Percentiles rank a stretch among this genome's conserved stretches.
Conservation (phyloP, 345 rosid species). For the Gossypium thurberi region DNA sequence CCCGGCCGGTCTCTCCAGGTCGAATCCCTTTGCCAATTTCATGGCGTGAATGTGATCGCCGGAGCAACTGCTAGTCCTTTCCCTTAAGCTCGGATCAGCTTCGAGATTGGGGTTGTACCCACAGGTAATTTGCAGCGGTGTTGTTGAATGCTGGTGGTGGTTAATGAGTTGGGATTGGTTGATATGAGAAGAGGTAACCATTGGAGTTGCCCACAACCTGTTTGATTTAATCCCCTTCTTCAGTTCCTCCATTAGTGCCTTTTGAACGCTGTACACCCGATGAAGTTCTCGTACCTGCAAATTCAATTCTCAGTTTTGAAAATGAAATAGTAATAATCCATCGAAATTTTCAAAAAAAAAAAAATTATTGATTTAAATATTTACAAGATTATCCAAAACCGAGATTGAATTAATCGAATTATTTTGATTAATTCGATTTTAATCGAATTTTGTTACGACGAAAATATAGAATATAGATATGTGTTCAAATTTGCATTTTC, state of each 20-base stretch:
- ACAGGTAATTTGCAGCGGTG: slow-evolving; percentile 12
- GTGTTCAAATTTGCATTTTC: not conserved
- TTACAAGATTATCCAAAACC: no score
- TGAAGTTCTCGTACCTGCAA: slow-evolving; percentile 82
- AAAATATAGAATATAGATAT: no score
- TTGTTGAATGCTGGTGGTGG: slow-evolving; percentile 11
- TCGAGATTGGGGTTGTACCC: slow-evolving; percentile 13
- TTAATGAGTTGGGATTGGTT: slow-evolving; percentile 18
- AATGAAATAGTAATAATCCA: no score
- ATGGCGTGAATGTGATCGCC: slow-evolving; percentile 20
- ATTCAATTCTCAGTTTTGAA: not conserved
- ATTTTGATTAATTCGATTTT: no score
- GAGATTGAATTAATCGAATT: no score
- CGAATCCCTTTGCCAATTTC: slow-evolving; percentile 28
- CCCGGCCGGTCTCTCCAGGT: slow-evolving; percentile 36
- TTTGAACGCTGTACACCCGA: slow-evolving; percentile 62
- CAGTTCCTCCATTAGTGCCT: slow-evolving; percentile 51
- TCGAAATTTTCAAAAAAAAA: no score
- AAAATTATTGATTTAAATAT: no score
- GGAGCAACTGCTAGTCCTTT: slow-evolving; percentile 48
- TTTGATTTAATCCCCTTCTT: slow-evolving; percentile 37
- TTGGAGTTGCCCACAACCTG: slow-evolving; percentile 19
- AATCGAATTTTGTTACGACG: no score
- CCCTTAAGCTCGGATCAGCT: slow-evolving; percentile 33
- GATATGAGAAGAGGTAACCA: not conserved